Evolutionary conservation across 371 early-diverging fungal species (phyloP), one percentile per base, ranked within the genome.

Genomic region (Syncephalastrum racemosum): DNA sequence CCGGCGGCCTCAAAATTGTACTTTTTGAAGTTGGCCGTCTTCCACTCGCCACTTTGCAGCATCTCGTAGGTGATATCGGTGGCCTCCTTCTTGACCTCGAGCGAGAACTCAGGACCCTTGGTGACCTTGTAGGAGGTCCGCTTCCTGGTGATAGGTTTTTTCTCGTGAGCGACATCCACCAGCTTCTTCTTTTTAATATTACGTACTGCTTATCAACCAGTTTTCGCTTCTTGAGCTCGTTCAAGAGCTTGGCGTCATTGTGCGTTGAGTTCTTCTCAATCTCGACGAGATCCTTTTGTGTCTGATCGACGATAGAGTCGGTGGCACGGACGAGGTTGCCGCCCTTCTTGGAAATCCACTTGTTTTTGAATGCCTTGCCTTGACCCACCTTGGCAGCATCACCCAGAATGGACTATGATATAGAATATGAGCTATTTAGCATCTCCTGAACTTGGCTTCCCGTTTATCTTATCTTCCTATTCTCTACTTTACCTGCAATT

Each of bases 1-100:
- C 99, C 98, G 44, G 80, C 78, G 10, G 97, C 91, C 54, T 94
- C 87, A 84, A 99, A 99, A 83, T 99, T 99, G 87, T 99, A 99
- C 68, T 93, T 89, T 75, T 99, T 99, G 86, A 99, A 98, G 44
- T 85, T 78, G 16, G 86, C 84, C 18, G 71, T 84, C 76, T 95
- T 94, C 95, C 98, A 96, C 56, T 89, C 90, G 44, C 95, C 97
- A 64, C 90, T 89, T 71, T 81, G 83, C 54, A 99, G 73, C 97
- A 99, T 96, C 46, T 98, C 99, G 16, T 77, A 76, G 7, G 99
- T 99, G 63, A 99, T 83, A 66, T 99, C 99, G 0, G 97, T 95
- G 31, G 90, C 91, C 72, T 92, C 92, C 75, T 94, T 90, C 60
- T 82, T 85, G 39, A 94, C 36, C 31, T 82, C 85, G 40, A 89